Base-by-base conservation (phyloP, 768 basidiomycete species). In the Grammothele lineata region DNA sequence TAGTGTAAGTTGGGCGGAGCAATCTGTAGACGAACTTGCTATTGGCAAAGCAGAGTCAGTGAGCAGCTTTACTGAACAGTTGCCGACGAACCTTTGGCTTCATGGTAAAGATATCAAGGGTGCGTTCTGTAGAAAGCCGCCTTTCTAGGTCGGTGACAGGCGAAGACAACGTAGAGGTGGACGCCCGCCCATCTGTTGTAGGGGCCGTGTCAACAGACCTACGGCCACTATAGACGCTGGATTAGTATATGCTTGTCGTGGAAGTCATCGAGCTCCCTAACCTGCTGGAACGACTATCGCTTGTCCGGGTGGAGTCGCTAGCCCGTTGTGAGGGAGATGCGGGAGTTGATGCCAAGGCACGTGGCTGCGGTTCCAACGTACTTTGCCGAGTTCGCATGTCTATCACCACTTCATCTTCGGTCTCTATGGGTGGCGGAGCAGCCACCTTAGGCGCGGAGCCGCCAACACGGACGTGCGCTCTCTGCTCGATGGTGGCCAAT, bases 91-190 rank as follows among this genome's bases (percentile, higher is more conserved):
- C 95, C 80, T 92, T 93, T 1, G 87, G 87, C 53, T 80, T 77
- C 92, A 99, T 95, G 1, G 91, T 90, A 64, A 99, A 99, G 37
- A 99, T 83, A 64, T 99, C 96, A 23, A 97, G 68, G 7, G 90
- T 90, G 17, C 78, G 73, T 24, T 85, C 78, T 1, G 90, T 85
- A 23, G 83, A 76, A 26, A 99, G 73, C 22, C 90, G 74, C 26
- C 77, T 71, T 62, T 98, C 95, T 14, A 99, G 76, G 54, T 93
- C 89, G 22, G 78, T 67, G 17, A 95, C 68, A 5, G 88, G 75
- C 58, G 75, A 75, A 11, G 70, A 66, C 49, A 78, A 62, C 1
- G 75, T 75, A 18, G 73, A 66, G n/a, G 72, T 70, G 17, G 83
- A 80, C 23, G 66, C 68, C 35, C 73, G 70, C 48, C 76, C 77